phyloP scores from a whole-genome alignment of 208 protist genomes.

The Acanthamoeba polyphaga region DNA sequence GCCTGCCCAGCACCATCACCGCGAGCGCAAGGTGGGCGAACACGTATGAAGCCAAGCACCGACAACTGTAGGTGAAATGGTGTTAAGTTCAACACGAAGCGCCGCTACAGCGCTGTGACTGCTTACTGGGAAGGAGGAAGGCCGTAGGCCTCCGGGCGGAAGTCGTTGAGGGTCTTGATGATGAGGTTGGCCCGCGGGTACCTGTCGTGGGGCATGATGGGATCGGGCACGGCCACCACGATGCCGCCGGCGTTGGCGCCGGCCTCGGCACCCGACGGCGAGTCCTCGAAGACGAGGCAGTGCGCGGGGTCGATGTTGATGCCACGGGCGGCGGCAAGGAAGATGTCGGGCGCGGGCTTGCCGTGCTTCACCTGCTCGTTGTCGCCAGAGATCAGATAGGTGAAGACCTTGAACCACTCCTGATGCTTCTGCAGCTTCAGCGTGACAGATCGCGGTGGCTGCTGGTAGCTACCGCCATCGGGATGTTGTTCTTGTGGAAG shows the following conservation, averaged over 20 bases:
- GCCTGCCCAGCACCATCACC: neutral
- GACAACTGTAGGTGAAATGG: no score
- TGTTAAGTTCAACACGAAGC: neutral
- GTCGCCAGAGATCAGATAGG: conserved; percentile 70
- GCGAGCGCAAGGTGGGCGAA: neutral
- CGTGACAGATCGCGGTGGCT: conserved; percentile 11
- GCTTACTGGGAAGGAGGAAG: conserved; percentile 58
- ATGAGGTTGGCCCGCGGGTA: conserved; percentile 60
- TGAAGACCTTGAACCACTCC: conserved; percentile 71
- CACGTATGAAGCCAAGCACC: neutral
- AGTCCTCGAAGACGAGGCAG: conserved; percentile 83
- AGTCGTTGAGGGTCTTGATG: conserved; percentile 73
- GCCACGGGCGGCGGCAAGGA: conserved; percentile 74
- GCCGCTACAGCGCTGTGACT: neutral
- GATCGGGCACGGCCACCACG: conserved; percentile 80
- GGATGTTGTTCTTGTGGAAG: conserved; percentile 69
- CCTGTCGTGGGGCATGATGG: conserved; percentile 3
- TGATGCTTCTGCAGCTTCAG: conserved; percentile 78
- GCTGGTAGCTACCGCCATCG: conserved; percentile 65
- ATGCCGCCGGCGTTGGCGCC: conserved; percentile 65
- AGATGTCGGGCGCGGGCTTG: conserved; percentile 84
- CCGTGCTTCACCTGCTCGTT: conserved; percentile 76
- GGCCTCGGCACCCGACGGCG: conserved; percentile 76
- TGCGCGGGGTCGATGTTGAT: conserved; percentile 58
- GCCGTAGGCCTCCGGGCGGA: conserved; percentile 71